A percentile compares a stretch with the other conserved stretches of the same genome.
phyloP scores from a whole-genome alignment of 768 basidiomycete species.

The Tricholoma saponaceum region DNA sequence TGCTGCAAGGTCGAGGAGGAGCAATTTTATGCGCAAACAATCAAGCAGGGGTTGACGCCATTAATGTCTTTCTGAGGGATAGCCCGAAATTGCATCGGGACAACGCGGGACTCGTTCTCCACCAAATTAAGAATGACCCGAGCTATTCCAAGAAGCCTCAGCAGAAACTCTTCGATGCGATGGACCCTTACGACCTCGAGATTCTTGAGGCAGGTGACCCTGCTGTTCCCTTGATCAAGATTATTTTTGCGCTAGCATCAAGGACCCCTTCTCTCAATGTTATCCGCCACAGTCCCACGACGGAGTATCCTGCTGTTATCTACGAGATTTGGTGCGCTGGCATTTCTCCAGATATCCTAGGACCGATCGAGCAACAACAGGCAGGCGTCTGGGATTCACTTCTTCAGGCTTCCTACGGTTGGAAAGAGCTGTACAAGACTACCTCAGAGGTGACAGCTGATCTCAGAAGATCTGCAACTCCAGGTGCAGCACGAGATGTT shows the following conservation, averaged over 20 bases:
- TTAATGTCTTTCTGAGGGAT: conserved; percentile 17
- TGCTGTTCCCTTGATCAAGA: conserved; percentile 15
- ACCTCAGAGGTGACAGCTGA: background rate
- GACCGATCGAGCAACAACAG: background rate
- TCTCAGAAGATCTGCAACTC: background rate
- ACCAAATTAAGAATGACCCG: conserved; percentile 21
- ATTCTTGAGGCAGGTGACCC: conserved; percentile 11
- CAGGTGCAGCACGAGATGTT: background rate
- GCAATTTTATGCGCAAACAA: conserved; percentile 23
- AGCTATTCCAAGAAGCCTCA: conserved; percentile 8
- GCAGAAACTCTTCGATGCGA: conserved; percentile 15
- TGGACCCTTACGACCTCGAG: conserved; percentile 19
- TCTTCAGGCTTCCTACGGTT: background rate
- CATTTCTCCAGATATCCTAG: background rate
- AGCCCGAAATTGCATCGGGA: background rate
- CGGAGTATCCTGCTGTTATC: background rate
- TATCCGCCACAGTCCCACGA: background rate
- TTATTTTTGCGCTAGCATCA: conserved; percentile 20
- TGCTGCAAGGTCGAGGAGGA: conserved; percentile 18
- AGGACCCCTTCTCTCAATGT: background rate
- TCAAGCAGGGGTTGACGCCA: conserved; percentile 17
- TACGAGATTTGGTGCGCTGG: background rate
- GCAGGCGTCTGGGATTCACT: background rate
- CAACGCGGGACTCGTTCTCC: conserved; percentile 21
- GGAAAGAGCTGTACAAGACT: background rate